Conservation (phyloP, 106 monocot genomes). For the Phalaenopsis aphrodite region DNA sequence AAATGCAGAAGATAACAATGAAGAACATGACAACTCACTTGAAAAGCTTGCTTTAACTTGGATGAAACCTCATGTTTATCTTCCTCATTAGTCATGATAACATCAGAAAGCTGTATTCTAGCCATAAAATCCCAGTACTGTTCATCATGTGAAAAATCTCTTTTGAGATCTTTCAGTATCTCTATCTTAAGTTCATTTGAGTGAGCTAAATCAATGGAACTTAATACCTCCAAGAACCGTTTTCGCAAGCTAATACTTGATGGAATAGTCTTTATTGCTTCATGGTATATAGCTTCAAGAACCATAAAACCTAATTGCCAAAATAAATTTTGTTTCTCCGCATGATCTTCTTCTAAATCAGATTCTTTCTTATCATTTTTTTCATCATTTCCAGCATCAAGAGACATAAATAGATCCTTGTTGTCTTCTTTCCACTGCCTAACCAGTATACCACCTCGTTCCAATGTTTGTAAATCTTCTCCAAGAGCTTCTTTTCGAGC, state of each 20-base stretch:
- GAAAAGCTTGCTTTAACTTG: constrained; percentile 41
- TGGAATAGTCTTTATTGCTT: constrained; percentile 42
- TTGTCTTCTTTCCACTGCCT: constrained; percentile 66
- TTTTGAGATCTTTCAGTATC: constrained; percentile 44
- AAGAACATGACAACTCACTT: constrained; percentile 23
- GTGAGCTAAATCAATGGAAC: constrained; percentile 38
- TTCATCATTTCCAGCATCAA: constrained; percentile 40
- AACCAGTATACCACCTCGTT: constrained; percentile 16
- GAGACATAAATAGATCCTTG: constrained; percentile 52
- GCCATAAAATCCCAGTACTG: constrained; percentile 60
- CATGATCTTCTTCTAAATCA: constrained; percentile 13
- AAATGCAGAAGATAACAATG: background rate
- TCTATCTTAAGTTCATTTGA: constrained; percentile 40
- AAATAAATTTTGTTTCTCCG: constrained; percentile 48
- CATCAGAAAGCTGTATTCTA: constrained; percentile 25
- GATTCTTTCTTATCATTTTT: constrained; percentile 16
- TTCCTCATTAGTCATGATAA: constrained; percentile 3
- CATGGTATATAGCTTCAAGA: constrained; percentile 53
- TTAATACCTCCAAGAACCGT: constrained; percentile 51
- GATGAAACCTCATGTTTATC: constrained; percentile 6
- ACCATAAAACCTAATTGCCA: constrained; percentile 44
- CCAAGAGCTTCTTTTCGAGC: constrained; percentile 76
- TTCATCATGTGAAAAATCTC: constrained; percentile 48
- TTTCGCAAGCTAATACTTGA: constrained; percentile 53
- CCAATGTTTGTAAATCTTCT: constrained; percentile 27